These are phyloP conservation scores for Hypomontagnella submonticulosa DNA, from an alignment of 495 filamentous ascomycete genomes.

Conservation along the genomic window DNA sequence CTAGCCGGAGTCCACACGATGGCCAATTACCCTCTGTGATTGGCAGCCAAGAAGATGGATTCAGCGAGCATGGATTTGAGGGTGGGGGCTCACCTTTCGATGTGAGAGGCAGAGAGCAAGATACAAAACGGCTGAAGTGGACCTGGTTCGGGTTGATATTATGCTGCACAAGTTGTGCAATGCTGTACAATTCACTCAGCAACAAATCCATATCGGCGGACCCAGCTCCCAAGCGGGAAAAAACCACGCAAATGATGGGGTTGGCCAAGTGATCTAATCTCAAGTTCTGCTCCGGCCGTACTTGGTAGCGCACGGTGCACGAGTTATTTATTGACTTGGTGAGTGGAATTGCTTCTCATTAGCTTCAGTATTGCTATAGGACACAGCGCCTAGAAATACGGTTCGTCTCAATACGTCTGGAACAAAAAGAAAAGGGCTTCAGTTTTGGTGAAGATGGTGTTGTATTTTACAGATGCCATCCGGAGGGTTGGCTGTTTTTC, in stretches of 20 bases:
- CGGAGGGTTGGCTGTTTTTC: slow-evolving; percentile 27
- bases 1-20: slow-evolving; percentile 28
- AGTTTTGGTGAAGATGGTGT: slow-evolving; percentile 38
- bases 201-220: slow-evolving; percentile 3
- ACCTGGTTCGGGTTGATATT: neutral
- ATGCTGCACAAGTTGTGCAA: slow-evolving; percentile 30
- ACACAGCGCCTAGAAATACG: no score
- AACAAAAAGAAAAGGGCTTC: slow-evolving; percentile 11
- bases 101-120: slow-evolving; percentile 14
- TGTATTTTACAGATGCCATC: slow-evolving; percentile 41
- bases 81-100: slow-evolving; percentile 19
- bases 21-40: slow-evolving; percentile 22
- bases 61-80: slow-evolving; percentile 10
- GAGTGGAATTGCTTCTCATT: slow-evolving; percentile 23
- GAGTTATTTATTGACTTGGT: neutral
- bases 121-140: slow-evolving; percentile 28
- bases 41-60: slow-evolving; percentile 8
- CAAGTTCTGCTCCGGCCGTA: slow-evolving; percentile 7
- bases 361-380: neutral
- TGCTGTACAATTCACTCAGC: slow-evolving; percentile 1
- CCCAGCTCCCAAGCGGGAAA: slow-evolving; percentile 29
- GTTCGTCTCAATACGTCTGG: neutral
- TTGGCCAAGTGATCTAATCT: slow-evolving; percentile 18
- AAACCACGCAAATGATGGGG: slow-evolving; percentile 39
- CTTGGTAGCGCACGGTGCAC: slow-evolving; percentile 15